Evolutionary conservation across 257 asterid genomes (phyloP).

Genomic region (Petrea volubilis): DNA sequence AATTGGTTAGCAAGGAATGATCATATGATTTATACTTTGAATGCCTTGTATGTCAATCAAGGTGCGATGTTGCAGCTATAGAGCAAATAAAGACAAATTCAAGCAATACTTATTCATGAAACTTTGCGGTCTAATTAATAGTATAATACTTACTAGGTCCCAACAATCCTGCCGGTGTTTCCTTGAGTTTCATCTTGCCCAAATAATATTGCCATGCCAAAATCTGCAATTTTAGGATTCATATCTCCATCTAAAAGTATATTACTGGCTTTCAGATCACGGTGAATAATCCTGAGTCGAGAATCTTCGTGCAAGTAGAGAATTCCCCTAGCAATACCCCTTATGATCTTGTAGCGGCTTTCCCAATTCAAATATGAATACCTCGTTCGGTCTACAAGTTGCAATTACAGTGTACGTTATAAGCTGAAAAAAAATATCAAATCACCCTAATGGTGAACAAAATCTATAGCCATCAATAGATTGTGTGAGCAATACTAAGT

Average conservation of each 20-base stretch:
- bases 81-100: not conserved
- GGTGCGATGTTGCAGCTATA: no score
- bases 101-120: no score
- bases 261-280: slow-evolving; percentile 42
- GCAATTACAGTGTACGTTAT: not conserved
- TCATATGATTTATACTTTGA: not conserved
- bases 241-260: slow-evolving; percentile 34
- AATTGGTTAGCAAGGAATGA: no score
- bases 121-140: not conserved
- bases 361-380: slow-evolving; percentile 33
- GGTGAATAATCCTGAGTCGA: slow-evolving; percentile 37
- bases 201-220: slow-evolving; percentile 48
- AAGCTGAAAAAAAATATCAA: not conserved
- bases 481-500: no score
- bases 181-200: slow-evolving; percentile 36
- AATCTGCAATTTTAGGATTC: slow-evolving; percentile 48
- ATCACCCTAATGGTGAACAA: not conserved
- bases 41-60: not conserved
- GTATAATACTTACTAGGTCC: slow-evolving; percentile 45
- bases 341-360: slow-evolving; percentile 35
- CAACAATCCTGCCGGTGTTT: slow-evolving; percentile 40
- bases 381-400: slow-evolving; percentile 9
- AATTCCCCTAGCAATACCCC: slow-evolving; percentile 43
- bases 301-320: slow-evolving; percentile 48
- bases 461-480: not conserved